Conservation (phyloP, 306 rosid genomes). For the Vachellia collinsii region DNA sequence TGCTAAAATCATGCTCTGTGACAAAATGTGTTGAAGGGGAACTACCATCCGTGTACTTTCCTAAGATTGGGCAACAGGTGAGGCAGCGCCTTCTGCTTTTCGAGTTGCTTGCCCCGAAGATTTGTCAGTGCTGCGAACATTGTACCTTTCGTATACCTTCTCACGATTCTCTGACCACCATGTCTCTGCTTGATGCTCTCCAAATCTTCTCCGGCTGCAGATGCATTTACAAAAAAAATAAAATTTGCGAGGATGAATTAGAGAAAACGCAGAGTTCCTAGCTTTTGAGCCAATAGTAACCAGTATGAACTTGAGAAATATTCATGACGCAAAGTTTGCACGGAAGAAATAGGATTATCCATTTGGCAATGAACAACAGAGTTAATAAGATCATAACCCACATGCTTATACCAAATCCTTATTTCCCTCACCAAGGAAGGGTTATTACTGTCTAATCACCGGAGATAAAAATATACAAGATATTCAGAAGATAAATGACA, state of each 20-base stretch:
- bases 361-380: not conserved
- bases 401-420: not conserved
- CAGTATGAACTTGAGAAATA: not conserved
- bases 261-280: not conserved
- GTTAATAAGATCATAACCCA: not conserved
- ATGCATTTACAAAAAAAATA: constrained; percentile 33
- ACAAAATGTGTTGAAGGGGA: constrained; percentile 62
- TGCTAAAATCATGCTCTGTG: constrained; percentile 44
- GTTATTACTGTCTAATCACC: not conserved
- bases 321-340: not conserved
- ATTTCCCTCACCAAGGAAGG: not conserved
- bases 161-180: constrained; percentile 99
- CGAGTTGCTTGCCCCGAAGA: constrained; percentile 62
- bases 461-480: constrained; percentile 21
- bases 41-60: constrained; percentile 43
- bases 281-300: not conserved
- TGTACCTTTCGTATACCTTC: constrained; percentile 82
- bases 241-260: not conserved
- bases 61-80: constrained; percentile 70
- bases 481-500: constrained; percentile 17
- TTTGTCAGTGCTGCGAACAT: constrained; percentile 76
- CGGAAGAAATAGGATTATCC: not conserved
- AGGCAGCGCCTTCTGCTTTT: constrained; percentile 60
- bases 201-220: constrained; percentile 96
- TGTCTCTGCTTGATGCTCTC: constrained; percentile 97